Percentiles rank a stretch among this genome's conserved stretches.
These are phyloP conservation scores for Capsicum chinense DNA, from an alignment of 257 asterid species.

Conservation along the genomic window DNA sequence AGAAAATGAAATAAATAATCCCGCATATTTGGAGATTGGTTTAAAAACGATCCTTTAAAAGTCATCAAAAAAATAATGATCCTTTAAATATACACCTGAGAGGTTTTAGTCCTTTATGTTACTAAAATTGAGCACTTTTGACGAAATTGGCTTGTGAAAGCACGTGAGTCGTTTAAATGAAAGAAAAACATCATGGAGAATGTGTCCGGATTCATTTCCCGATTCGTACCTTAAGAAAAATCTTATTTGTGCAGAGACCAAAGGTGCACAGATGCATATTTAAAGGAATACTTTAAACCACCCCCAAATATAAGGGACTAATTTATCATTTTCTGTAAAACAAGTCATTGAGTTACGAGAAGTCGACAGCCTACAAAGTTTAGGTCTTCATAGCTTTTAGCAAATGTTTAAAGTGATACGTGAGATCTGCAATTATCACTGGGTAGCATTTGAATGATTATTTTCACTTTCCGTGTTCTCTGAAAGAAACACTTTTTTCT, in stretches of 20 bases:
- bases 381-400: conserved; percentile 9
- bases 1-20: not conserved
- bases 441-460: conserved; percentile 15
- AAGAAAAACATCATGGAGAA: not conserved
- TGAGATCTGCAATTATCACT: not conserved
- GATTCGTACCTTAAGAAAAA: not conserved
- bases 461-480: not conserved
- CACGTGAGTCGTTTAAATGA: not conserved
- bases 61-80: no score
- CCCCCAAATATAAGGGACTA: not conserved
- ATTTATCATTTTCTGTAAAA: not conserved
- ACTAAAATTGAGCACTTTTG: not conserved
- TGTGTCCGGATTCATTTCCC: not conserved
- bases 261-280: not conserved
- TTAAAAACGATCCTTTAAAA: no score
- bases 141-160: not conserved
- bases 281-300: not conserved
- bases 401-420: not conserved
- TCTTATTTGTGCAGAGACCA: not conserved
- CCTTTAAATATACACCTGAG: not conserved
- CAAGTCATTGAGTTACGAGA: not conserved
- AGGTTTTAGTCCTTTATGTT: not conserved
- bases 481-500: conserved; percentile 6
- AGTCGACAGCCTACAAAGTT: not conserved
- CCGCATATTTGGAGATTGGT: not conserved